These are phyloP conservation scores for Kewa caespitosa DNA, from an alignment of 179 eudicot species.

Conservation along the genomic window DNA sequence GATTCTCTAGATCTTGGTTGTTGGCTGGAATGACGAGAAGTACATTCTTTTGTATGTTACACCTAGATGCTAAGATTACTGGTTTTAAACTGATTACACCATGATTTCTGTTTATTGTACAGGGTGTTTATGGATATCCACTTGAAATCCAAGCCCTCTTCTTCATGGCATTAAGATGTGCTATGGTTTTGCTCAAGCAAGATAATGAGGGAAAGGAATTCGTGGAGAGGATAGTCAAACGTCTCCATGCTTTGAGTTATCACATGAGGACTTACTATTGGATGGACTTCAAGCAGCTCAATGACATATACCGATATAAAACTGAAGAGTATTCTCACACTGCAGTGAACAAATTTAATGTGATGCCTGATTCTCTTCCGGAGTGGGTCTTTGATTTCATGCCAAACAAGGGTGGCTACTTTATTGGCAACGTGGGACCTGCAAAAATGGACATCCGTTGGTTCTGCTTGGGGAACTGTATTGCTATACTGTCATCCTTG, in stretches of 20 bases:
- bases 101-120: slow-evolving; percentile 15
- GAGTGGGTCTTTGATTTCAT: slow-evolving; percentile 92
- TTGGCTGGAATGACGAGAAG: not conserved
- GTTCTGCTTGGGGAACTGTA: slow-evolving; percentile 85
- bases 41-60: not conserved
- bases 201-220: slow-evolving; percentile 76
- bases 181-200: slow-evolving; percentile 62
- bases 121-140: slow-evolving; percentile 86
- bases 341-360: slow-evolving; percentile 86
- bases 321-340: slow-evolving; percentile 94
- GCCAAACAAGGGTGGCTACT: slow-evolving; percentile 84
- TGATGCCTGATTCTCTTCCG: slow-evolving; percentile 90
- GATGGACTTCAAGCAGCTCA: slow-evolving; percentile 82
- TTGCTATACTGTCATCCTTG: slow-evolving; percentile 78
- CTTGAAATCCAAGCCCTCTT: slow-evolving; percentile 94
- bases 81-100: not conserved
- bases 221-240: slow-evolving; percentile 60
- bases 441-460: slow-evolving; percentile 90
- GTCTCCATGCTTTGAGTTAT: slow-evolving; percentile 77
- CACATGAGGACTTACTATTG: slow-evolving; percentile 92
- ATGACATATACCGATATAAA: slow-evolving; percentile 80
- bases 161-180: slow-evolving; percentile 80
- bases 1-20: not conserved
- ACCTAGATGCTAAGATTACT: slow-evolving; percentile 2
- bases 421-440: slow-evolving; percentile 86